Percentiles rank a stretch among this genome's conserved stretches.
phyloP scores from a whole-genome alignment of 371 early-diverging fungal genomes.

The Batrachochytrium dendrobatidis region DNA sequence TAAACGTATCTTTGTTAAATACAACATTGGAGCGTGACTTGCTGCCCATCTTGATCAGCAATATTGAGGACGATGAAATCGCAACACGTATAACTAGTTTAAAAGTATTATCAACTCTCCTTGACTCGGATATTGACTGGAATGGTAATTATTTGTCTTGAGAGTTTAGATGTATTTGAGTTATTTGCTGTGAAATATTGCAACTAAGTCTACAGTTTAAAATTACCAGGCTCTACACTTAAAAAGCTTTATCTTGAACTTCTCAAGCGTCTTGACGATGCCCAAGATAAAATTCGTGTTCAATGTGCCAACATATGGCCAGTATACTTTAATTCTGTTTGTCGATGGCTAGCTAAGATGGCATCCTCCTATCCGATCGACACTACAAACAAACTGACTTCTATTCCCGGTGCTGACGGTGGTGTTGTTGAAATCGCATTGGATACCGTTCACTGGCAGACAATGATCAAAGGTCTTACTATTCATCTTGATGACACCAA shows the following conservation, averaged over 20 bases:
- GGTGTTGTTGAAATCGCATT: slow-evolving; percentile 25
- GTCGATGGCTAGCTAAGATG: slow-evolving; percentile 10
- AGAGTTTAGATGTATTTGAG: no score
- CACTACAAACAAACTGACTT: background rate
- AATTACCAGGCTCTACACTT: slow-evolving; percentile 20
- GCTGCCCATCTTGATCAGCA: slow-evolving; percentile 12
- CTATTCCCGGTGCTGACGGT: slow-evolving; percentile 2
- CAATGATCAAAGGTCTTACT: slow-evolving; percentile 31
- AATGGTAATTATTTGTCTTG: slow-evolving; percentile 22
- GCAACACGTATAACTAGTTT: slow-evolving; percentile 19
- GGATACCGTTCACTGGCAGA: slow-evolving; percentile 35
- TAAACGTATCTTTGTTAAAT: slow-evolving; percentile 1
- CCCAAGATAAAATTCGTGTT: slow-evolving; percentile 37
- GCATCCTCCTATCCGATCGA: background rate
- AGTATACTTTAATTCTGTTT: slow-evolving; percentile 14
- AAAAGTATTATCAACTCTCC: slow-evolving; percentile 14
- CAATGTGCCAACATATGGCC: slow-evolving; percentile 12
- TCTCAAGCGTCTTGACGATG: slow-evolving; percentile 44
- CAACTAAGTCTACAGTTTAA: background rate
- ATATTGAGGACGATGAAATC: slow-evolving; percentile 37
- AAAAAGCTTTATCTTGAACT: slow-evolving; percentile 41
- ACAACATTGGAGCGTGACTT: slow-evolving; percentile 14
- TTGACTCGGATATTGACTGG: slow-evolving; percentile 6
- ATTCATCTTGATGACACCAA: slow-evolving; percentile 45
- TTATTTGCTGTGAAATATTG: background rate